Base-by-base conservation (phyloP, 306 rosid species). In the Quercus agrifolia region DNA sequence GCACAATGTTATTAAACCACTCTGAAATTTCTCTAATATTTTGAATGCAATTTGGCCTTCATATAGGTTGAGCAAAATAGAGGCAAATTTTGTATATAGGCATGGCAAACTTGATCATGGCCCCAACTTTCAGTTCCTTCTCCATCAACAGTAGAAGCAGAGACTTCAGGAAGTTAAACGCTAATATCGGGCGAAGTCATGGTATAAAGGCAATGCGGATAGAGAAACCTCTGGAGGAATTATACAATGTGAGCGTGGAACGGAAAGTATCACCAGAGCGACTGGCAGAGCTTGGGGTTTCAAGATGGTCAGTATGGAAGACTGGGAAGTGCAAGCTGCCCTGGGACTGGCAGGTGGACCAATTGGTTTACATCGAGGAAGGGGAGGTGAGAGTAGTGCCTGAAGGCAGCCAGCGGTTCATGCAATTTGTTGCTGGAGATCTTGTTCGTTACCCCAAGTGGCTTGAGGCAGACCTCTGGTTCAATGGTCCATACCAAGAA, bases 291-390 rank as follows among this genome's bases (percentile, higher is more conserved):
- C 99, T 94, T 4, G 97, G 93, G 33, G 92, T 94, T 70, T 90
- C 97, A 5, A 84, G 66, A 76, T 94, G 97, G 97, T 92, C 97
- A 9, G 77, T 85, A 80, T 94, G 99, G 99, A 94, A 94, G 87
- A 94, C 95, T 0, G 90, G 94, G 1, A 92, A 92, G 86, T 78
- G 91, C 83, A 82, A 35, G 79, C 46, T 94, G 64, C 97, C 99
- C 0, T 91, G 99, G 97, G 99, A 94, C 66, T 94, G 97, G 99
- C 99, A 92, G 80, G 95, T 84, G 73, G 97, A 92, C 77, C 99
- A 91, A 79, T 70, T 94, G 77, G 94, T 94, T 56, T 92, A 92
- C 89, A 85, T 92, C 49, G 97, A 94, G 88, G 97, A 92, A 87
- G 97, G 99, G 61, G 97, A 92, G 78, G 99, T 94, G 68, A 86